Base-by-base conservation (phyloP, 495 filamentous ascomycete species). In the Astrothelium macrocarpum region DNA sequence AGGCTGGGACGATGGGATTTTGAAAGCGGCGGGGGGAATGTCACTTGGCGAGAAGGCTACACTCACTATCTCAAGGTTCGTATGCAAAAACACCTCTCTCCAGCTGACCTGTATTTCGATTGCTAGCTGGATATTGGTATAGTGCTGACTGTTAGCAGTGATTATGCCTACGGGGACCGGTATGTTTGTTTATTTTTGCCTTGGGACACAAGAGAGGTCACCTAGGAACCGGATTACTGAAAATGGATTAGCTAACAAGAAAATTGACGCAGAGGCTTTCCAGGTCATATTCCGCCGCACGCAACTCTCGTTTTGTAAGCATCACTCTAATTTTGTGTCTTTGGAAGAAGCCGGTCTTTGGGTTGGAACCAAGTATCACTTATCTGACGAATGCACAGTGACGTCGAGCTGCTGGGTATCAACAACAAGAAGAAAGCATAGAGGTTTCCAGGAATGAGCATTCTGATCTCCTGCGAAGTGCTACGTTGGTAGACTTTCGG, bases 1-100 rank as follows among this genome's bases (percentile, higher is more conserved):
- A 91, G 90, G 90, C 53, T 95, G 90, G 90, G 90, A 95, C 66
- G 85, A 92, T 79, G 90, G 87, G 64, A 89, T 95, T 32, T 75
- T 82, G 26, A 67, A 46, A 42, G 61, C 63, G 14, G 64, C 68
- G 23, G 69, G 69, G 43, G 77, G 83, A 65, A 93, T 95, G 89
- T 85, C 79, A 66, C 77, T 90, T 11, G 90, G 90, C 66, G 90
- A 95, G 80, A 88, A 86, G 75, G 85, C 88, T 28, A 86, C 85
- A 20, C 76, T 95, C 65, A 88, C 85, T 36, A 94, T 94, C 67
- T 80, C 84, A 31, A 81, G 82, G 90, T 64, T 59, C 49, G n/a
- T 59, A 36, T 28, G 28, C 53, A 32, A 39, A 62, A 34, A 45
- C 34, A 31, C 23, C 53, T 66, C n/a, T n/a, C n/a, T n/a, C n/a